Evolutionary conservation across 495 filamentous ascomycete genomes (phyloP).

Genomic region (Neurospora sublineolata): DNA sequence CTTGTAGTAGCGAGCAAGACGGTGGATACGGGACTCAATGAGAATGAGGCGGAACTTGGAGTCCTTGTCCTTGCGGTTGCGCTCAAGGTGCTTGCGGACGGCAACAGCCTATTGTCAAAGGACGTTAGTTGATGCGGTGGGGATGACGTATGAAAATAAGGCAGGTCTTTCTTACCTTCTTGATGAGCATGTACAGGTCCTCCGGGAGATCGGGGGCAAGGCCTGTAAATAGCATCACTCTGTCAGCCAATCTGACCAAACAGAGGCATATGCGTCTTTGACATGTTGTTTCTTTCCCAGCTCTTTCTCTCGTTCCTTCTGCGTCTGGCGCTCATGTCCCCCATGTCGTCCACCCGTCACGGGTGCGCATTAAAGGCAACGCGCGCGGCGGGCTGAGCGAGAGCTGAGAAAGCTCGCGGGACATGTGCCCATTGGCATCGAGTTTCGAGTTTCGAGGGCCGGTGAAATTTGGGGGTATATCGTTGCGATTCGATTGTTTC

Average conservation of each 20-base stretch:
- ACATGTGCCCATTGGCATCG: not conserved
- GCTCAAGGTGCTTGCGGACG: constrained; percentile 99
- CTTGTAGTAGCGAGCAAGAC: constrained; percentile 93
- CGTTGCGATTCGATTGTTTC: not conserved
- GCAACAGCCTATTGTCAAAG: constrained; percentile 62
- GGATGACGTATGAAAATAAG: not conserved
- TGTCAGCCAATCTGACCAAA: constrained; percentile 88
- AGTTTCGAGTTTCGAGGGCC: not conserved
- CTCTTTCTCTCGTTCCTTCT: constrained; percentile 1
- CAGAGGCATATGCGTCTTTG: constrained; percentile 56
- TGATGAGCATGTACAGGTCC: constrained; percentile 96
- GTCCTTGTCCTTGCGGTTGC: constrained; percentile 99
- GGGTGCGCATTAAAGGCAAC: not conserved
- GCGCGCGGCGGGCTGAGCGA: not conserved
- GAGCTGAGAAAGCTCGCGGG: not conserved
- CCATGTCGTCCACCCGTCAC: not conserved
- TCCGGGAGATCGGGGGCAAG: constrained; percentile 95
- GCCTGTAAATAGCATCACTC: constrained; percentile 76
- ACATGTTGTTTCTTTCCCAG: constrained; percentile 2
- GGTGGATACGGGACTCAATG: constrained; percentile 98
- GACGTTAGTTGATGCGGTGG: not conserved
- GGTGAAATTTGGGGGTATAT: not conserved
- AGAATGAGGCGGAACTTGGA: constrained; percentile 99
- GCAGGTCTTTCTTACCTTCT: constrained; percentile 61
- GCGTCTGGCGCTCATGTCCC: constrained; percentile 3